phyloP scores from a whole-genome alignment of 2,329 filamentous ascomycete genomes.

The Malbranchea zuffiana region DNA sequence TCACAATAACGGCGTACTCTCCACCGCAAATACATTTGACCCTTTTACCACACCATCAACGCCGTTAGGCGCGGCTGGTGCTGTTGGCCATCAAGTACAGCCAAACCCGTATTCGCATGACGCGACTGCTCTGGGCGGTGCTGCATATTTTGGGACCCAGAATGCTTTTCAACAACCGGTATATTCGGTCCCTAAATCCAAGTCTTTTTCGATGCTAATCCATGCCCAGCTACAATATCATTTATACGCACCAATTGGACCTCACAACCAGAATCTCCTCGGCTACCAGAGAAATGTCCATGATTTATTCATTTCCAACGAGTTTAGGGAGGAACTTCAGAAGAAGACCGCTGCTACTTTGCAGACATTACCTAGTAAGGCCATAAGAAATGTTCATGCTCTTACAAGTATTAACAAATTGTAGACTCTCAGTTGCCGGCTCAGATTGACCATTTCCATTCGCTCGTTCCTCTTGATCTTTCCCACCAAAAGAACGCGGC shows the following conservation, averaged over 20 bases:
- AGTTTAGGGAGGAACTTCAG: constrained; percentile 76
- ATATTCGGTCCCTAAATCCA: constrained; percentile 20
- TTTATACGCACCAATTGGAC: constrained; percentile 76
- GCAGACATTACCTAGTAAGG: constrained; percentile 68
- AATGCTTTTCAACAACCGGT: constrained; percentile 55
- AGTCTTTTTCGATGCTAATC: constrained; percentile 13
- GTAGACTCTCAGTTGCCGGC: constrained; percentile 59
- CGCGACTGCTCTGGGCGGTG: constrained; percentile 45
- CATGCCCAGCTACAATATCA: constrained; percentile 68
- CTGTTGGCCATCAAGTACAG: constrained; percentile 35
- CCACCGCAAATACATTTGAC: constrained; percentile 47
- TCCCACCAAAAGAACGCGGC: constrained; percentile 65
- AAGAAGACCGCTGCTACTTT: constrained; percentile 76
- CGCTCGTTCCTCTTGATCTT: constrained; percentile 77
- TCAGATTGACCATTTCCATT: constrained; percentile 77
- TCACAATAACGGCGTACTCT: constrained; percentile 42
- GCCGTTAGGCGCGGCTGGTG: constrained; percentile 39
- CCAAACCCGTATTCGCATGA: constrained; percentile 74
- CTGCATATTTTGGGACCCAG: constrained; percentile 55
- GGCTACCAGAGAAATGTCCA: constrained; percentile 78
- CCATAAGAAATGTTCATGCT: neutral
- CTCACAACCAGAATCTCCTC: constrained; percentile 68
- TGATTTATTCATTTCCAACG: constrained; percentile 85
- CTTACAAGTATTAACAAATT: neutral
- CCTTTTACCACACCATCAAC: constrained; percentile 53